These are phyloP conservation scores for Talaromyces thailandensis DNA, from an alignment of 495 filamentous ascomycete species.

Conservation along the genomic window DNA sequence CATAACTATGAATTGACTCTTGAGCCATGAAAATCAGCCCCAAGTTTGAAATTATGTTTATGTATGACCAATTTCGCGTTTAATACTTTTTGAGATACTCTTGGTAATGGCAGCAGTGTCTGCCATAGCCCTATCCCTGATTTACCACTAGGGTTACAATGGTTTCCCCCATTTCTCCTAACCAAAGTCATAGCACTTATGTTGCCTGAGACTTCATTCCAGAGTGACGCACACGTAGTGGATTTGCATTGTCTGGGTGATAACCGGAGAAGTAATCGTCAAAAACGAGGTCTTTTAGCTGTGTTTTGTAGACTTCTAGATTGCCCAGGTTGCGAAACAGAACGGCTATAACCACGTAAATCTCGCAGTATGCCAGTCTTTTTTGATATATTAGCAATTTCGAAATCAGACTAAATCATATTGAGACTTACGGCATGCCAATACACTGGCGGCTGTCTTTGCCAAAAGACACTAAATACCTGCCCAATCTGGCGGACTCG, in stretches of 20 bases:
- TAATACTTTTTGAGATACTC: background rate
- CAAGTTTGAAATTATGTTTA: background rate
- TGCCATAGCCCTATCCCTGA: no score
- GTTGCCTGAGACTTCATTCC: background rate
- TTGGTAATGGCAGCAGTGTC: no score
- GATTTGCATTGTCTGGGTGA: background rate
- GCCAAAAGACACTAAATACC: background rate
- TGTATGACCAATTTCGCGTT: background rate
- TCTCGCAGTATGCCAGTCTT: background rate
- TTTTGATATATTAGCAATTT: background rate
- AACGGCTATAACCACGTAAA: background rate
- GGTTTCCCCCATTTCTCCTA: background rate
- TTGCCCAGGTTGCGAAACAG: background rate
- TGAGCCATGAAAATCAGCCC: background rate
- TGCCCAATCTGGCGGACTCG: background rate
- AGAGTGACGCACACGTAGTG: background rate
- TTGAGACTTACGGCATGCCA: background rate
- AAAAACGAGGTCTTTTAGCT: background rate
- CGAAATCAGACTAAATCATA: background rate
- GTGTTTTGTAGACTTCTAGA: background rate
- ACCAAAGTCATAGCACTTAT: background rate
- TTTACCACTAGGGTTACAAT: no score
- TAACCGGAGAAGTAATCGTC: background rate
- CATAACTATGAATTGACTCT: no score
- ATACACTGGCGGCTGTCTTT: background rate